phyloP scores from a whole-genome alignment of 805 yeast species.

The Cyberlindnera petersonii region DNA sequence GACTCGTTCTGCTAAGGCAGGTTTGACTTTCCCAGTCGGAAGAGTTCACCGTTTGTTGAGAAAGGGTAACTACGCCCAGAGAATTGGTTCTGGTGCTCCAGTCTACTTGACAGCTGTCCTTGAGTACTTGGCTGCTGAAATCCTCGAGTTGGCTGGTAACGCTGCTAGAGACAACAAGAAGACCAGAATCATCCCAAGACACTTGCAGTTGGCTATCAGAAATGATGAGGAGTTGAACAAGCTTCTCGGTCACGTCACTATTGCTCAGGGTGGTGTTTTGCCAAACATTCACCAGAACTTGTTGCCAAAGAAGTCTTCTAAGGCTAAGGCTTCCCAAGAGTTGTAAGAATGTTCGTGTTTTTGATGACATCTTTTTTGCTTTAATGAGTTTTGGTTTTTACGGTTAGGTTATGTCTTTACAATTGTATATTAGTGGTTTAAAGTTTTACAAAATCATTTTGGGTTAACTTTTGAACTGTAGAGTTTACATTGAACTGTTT shows the following conservation, averaged over 20 bases:
- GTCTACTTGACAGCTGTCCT: slow-evolving; percentile 94
- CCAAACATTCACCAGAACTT: slow-evolving; percentile 96
- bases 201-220: slow-evolving; percentile 96
- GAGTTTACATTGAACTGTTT: no score
- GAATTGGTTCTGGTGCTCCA: slow-evolving; percentile 99
- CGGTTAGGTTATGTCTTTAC: slow-evolving; percentile 14
- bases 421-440: slow-evolving; percentile 15
- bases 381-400: slow-evolving; percentile 13
- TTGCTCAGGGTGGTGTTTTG: slow-evolving; percentile 99
- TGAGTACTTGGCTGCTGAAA: slow-evolving; percentile 97
- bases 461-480: no score
- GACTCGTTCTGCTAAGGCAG: slow-evolving; percentile 98
- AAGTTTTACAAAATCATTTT: slow-evolving; percentile 7
- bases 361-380: slow-evolving; percentile 15
- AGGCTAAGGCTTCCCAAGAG: slow-evolving; percentile 64
- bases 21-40: slow-evolving; percentile 99
- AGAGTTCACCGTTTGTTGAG: slow-evolving; percentile 96
- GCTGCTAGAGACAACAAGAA: slow-evolving; percentile 99
- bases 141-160: slow-evolving; percentile 97
- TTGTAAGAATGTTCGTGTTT: slow-evolving; percentile 33
- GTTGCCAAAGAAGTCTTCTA: slow-evolving; percentile 70
- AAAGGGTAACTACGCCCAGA: slow-evolving; percentile 97
- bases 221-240: slow-evolving; percentile 98
- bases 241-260: slow-evolving; percentile 87
- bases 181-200: slow-evolving; percentile 98